A percentile compares a stretch with the other conserved stretches of the same genome.
phyloP scores from a whole-genome alignment of 2,329 filamentous ascomycete genomes.

The Fusarium keratoplasticum region DNA sequence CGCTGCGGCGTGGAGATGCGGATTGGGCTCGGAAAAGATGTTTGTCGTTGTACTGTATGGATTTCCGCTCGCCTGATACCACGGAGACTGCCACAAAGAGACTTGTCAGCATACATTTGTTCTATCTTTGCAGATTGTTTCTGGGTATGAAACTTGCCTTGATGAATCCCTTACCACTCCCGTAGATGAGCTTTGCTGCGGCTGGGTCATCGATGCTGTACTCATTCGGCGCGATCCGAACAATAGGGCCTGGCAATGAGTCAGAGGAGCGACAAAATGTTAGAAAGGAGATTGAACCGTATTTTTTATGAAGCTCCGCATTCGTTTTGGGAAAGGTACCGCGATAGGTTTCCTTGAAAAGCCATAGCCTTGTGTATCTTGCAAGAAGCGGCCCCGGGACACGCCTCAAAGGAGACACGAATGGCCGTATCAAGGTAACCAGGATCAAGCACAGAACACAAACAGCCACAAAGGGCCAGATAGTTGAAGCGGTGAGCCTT shows the following conservation, averaged over 20 bases:
- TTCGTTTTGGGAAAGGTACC: not conserved
- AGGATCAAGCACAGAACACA: not conserved
- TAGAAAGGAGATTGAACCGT: not conserved
- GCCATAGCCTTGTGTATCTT: not conserved
- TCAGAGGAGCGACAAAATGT: not conserved
- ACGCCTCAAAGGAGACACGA: not conserved
- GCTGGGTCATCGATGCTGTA: not conserved
- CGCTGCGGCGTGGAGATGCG: not conserved
- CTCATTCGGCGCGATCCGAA: not conserved
- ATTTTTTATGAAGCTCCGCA: not conserved
- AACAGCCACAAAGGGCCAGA: not conserved
- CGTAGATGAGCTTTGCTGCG: not conserved
- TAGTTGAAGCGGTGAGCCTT: not conserved
- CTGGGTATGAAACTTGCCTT: not conserved
- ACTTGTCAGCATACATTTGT: not conserved
- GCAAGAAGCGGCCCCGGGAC: not conserved
- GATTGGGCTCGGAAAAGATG: not conserved
- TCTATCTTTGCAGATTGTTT: too few species aligned
- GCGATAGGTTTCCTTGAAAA: not conserved
- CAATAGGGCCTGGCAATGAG: not conserved
- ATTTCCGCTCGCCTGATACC: not conserved
- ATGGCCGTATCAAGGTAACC: not conserved
- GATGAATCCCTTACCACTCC: not conserved
- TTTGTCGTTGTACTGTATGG: not conserved
- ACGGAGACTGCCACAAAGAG: not conserved